A percentile compares a stretch with the other conserved stretches of the same genome.
phyloP scores from a whole-genome alignment of 495 filamentous ascomycete species.

The Neurospora pannonica region DNA sequence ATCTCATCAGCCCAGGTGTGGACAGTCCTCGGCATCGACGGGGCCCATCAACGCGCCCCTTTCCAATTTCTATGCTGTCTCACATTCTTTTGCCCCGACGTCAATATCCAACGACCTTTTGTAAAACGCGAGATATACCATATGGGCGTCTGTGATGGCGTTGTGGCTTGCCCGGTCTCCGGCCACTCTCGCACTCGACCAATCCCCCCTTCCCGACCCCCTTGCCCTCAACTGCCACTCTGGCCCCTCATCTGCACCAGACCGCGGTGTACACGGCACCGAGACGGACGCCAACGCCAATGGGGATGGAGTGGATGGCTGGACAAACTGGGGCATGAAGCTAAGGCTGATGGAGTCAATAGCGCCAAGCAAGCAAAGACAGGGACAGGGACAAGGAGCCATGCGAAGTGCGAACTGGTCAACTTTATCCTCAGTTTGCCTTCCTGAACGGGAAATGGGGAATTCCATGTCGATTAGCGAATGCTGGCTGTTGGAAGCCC shows the following conservation, averaged over 20 bases:
- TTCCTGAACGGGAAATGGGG: not conserved
- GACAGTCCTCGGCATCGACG: not conserved
- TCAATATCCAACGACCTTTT: not conserved
- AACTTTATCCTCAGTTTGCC: not conserved
- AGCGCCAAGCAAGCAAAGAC: too few species aligned
- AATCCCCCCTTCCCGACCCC: not conserved
- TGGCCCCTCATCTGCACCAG: not conserved
- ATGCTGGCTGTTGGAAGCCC: too few species aligned
- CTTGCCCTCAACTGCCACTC: not conserved
- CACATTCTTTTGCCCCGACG: not conserved
- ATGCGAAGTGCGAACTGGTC: not conserved
- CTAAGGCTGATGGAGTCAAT: too few species aligned
- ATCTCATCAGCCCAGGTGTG: not conserved
- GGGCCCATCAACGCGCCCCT: not conserved
- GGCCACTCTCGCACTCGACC: not conserved
- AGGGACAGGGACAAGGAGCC: not conserved
- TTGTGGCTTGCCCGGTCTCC: not conserved
- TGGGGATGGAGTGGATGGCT: not conserved
- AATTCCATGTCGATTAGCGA: too few species aligned
- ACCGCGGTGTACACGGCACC: not conserved
- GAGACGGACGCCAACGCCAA: not conserved
- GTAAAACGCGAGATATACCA: not conserved
- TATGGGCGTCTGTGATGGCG: not conserved
- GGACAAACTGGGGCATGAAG: not conserved
- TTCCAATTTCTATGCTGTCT: not conserved